These are phyloP conservation scores for Colletotrichum echinochloae DNA, from an alignment of 2,329 filamentous ascomycete genomes.

Conservation along the genomic window DNA sequence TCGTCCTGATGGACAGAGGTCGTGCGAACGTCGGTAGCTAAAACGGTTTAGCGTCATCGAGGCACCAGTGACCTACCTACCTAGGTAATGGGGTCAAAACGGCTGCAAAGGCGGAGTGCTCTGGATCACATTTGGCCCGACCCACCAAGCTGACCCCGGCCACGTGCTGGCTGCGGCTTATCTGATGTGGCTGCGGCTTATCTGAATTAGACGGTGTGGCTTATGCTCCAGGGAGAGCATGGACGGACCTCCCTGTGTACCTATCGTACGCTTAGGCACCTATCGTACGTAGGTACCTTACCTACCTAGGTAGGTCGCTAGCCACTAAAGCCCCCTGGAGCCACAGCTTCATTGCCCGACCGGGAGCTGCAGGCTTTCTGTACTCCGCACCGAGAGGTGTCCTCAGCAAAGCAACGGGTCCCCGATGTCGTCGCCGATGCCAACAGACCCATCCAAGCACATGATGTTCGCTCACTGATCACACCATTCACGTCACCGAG, in stretches of 20 bases:
- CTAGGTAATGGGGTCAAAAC: constrained; percentile 28
- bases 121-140: no score
- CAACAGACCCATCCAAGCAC: constrained; percentile 9
- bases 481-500: constrained; percentile 26
- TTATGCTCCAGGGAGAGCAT: neutral
- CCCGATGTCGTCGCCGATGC: constrained; percentile 19
- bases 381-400: constrained; percentile 31
- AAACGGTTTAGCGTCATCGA: constrained; percentile 36
- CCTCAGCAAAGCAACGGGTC: constrained; percentile 26
- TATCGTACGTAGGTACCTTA: no score
- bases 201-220: neutral
- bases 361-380: constrained; percentile 12
- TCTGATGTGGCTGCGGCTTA: constrained; percentile 4
- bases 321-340: constrained; percentile 10
- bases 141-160: no score
- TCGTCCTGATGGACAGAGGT: constrained; percentile 20
- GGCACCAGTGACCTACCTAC: constrained; percentile 36
- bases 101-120: neutral
- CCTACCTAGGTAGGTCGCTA: no score
- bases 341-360: neutral
- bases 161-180: neutral
- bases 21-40: constrained; percentile 32
- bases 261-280: no score
- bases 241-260: neutral
- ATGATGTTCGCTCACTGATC: constrained; percentile 6